Evolutionary conservation across 345 rosid species (phyloP).

Genomic region (Hypericum androsaemum): DNA sequence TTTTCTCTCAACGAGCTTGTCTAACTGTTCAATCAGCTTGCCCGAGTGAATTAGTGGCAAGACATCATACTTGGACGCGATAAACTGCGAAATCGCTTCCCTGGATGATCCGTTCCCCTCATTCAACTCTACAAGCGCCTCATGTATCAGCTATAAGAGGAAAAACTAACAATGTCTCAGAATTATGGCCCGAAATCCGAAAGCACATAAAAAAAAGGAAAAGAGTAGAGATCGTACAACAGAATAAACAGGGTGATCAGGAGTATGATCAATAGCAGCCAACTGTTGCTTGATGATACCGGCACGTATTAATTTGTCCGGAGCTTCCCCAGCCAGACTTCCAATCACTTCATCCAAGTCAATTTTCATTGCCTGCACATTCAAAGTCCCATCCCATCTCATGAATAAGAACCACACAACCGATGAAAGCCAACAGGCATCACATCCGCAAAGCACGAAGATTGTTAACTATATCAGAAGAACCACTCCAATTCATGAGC

Average conservation of each 20-base stretch:
- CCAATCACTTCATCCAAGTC: no score
- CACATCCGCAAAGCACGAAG: no score
- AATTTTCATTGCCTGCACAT: no score
- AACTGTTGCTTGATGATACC: no score
- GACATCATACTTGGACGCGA: constrained; percentile 9
- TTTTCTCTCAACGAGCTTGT: constrained; percentile 7
- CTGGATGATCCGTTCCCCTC: constrained; percentile 13
- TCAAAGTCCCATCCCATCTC: no score
- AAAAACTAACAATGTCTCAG: background rate
- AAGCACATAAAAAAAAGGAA: background rate
- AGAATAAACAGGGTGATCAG: constrained; percentile 8
- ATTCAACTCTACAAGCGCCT: constrained; percentile 13
- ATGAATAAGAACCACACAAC: no score
- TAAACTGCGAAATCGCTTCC: constrained; percentile 14
- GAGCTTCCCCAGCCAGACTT: no score
- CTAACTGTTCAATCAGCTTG: constrained; percentile 11
- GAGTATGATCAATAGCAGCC: background rate
- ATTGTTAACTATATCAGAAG: no score
- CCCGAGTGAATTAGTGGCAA: constrained; percentile 6
- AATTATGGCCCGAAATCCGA: no score
- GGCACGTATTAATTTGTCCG: no score
- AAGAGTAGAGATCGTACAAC: background rate
- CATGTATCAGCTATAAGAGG: constrained; percentile 12
- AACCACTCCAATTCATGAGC: no score
- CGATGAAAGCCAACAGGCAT: no score